Base-by-base conservation (phyloP, 768 basidiomycete species). In the Collybia sordida region DNA sequence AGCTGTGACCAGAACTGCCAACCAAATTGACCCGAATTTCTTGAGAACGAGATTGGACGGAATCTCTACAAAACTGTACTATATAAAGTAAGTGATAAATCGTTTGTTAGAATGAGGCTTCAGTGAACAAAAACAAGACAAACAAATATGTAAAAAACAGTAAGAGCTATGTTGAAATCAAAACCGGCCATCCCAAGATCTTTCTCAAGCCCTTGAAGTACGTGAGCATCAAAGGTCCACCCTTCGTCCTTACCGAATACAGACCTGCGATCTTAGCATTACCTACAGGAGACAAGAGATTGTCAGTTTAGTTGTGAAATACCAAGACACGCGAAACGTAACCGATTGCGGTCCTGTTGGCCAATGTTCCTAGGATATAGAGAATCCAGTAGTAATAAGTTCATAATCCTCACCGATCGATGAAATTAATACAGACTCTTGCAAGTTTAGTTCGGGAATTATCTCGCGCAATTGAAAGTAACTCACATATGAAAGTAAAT, bases 101-200 rank as follows among this genome's bases (percentile, higher is more conserved):
- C n/a, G n/a, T n/a, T n/a, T n/a, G n/a, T n/a, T n/a, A n/a, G n/a
- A n/a, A n/a, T n/a, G n/a, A n/a, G n/a, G n/a, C n/a, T n/a, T n/a
- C n/a, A n/a, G n/a, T n/a, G n/a, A 45, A 4, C 14, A 27, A 9
- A n/a, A 27, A 18, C 4, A 24, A 3, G 19, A 40, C 49, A 36
- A 21, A 59, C 60, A 27, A 59, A 61, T 39, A 68, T 52, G 37
- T 71, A 72, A 53, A 72, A 71, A 8, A 70, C 46, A 5, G 70
- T 71, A 3, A 72, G 57, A 9, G 68, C 66, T 23, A 68, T 61
- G 45, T 72, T 70, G 40, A 67, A 71, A 45, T 71, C 66, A 38
- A 65, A 66, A 3, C 68, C 68, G 3, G 46, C 47, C 65, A 71
- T 66, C 15, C 65, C 64, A 5, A 71, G 63, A 49, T 71, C 69